Conservation (phyloP, 768 basidiomycete species). For the Boletus pseudo-olivaceus region DNA sequence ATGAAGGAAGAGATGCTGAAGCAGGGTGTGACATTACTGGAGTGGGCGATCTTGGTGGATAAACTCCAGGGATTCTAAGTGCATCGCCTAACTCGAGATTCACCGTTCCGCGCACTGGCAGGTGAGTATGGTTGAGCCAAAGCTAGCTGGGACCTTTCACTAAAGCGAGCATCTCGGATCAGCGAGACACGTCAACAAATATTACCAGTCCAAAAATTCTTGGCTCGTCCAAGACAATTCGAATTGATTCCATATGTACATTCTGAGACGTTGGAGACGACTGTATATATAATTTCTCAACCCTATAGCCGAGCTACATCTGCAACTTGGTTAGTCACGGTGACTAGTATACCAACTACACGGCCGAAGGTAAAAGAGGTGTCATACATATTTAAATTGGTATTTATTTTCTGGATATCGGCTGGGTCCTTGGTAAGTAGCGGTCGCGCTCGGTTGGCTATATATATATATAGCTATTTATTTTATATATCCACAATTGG, state of each 20-base stretch:
- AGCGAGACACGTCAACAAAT: neutral
- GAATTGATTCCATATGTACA: neutral
- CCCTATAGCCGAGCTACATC: too few relatives aligned
- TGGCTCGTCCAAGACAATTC: neutral
- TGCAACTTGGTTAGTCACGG: too few relatives aligned
- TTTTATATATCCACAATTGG: too few relatives aligned
- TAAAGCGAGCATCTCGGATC: neutral
- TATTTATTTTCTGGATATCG: too few relatives aligned
- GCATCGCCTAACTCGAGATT: neutral
- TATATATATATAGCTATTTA: too few relatives aligned
- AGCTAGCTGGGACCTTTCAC: neutral
- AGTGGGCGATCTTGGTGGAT: conserved; percentile 78
- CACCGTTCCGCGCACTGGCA: neutral
- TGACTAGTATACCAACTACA: too few relatives aligned
- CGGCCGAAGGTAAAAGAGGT: too few relatives aligned
- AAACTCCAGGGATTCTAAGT: conserved; percentile 42
- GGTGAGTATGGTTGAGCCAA: conserved; percentile 1
- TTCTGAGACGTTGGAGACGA: neutral
- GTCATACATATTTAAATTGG: too few relatives aligned
- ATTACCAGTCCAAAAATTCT: neutral
- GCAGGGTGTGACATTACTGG: conserved; percentile 66
- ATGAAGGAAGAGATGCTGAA: conserved; percentile 67
- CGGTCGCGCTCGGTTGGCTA: too few relatives aligned
- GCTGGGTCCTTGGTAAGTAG: too few relatives aligned
- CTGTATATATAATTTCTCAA: too few relatives aligned